phyloP scores from a whole-genome alignment of 2,329 filamentous ascomycete genomes.

The Gnomoniopsis sp. region DNA sequence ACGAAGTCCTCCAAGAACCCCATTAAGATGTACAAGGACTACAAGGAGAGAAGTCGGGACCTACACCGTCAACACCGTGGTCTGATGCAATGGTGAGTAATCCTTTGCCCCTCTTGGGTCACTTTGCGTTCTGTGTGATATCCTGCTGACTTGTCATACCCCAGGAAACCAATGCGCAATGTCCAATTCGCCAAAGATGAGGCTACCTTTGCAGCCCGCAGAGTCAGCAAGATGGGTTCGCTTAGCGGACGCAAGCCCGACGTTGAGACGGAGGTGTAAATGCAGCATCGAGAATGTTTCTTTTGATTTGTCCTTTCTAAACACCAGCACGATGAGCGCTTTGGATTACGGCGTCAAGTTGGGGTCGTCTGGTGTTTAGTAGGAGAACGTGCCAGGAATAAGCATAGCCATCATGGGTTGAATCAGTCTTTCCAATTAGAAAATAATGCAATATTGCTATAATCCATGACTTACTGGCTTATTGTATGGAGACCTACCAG shows the following conservation, averaged over 20 bases:
- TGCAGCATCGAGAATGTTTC: too few relatives aligned
- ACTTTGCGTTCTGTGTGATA: neutral
- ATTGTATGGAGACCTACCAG: too few relatives aligned
- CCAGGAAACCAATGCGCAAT: slow-evolving; percentile 73
- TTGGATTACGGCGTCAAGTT: too few relatives aligned
- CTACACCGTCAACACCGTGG: slow-evolving; percentile 85
- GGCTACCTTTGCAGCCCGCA: slow-evolving; percentile 71
- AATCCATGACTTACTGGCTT: too few relatives aligned
- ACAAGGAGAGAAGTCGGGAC: slow-evolving; percentile 66
- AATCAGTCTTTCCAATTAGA: too few relatives aligned
- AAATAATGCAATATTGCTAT: too few relatives aligned
- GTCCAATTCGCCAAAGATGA: slow-evolving; percentile 85
- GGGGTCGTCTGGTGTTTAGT: too few relatives aligned
- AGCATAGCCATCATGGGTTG: too few relatives aligned
- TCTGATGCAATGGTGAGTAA: slow-evolving; percentile 77
- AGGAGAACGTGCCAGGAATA: too few relatives aligned
- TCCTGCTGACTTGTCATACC: neutral
- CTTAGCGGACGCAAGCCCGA: slow-evolving; percentile 81
- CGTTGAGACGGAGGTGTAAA: slow-evolving; percentile 72
- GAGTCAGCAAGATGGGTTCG: slow-evolving; percentile 72
- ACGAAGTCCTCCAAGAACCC: slow-evolving; percentile 46
- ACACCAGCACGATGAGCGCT: neutral
- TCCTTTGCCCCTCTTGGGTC: neutral
- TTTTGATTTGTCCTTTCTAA: neutral
- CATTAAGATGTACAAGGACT: slow-evolving; percentile 56